A percentile compares a stretch with the other conserved stretches of the same genome.
Evolutionary conservation across 352 stramenopile genomes (phyloP).

Genomic region (Phytophthora vignae): DNA sequence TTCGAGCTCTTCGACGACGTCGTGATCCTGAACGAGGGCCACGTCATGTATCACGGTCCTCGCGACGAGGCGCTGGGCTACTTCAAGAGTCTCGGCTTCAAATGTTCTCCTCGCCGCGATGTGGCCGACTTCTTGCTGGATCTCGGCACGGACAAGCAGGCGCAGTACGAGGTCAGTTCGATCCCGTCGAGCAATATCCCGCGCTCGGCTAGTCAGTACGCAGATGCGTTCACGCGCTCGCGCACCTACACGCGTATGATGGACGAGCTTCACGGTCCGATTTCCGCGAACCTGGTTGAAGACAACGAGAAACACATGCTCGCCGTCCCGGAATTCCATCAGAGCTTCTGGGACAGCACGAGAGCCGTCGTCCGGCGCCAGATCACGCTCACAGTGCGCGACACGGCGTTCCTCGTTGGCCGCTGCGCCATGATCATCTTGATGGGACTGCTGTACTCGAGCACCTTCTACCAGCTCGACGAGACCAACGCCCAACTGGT

Average conservation of each 20-base stretch:
- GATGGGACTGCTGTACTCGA: conserved; percentile 49
- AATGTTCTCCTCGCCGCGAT: conserved; percentile 6
- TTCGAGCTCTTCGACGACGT: conserved; percentile 94
- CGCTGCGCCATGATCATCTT: conserved; percentile 43
- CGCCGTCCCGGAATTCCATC: conserved; percentile 45
- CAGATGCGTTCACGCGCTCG: conserved; percentile 25
- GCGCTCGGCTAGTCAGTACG: conserved; percentile 36
- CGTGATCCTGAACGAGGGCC: conserved; percentile 91
- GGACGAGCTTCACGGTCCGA: conserved; percentile 16
- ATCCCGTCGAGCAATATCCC: conserved; percentile 4
- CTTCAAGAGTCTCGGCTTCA: conserved; percentile 71
- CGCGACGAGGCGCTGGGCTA: conserved; percentile 54
- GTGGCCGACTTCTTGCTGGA: conserved; percentile 12
- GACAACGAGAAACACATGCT: conserved; percentile 86
- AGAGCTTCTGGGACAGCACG: conserved; percentile 29
- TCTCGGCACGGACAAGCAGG: conserved; percentile 29
- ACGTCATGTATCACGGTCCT: conserved; percentile 89
- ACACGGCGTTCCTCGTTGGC: conserved; percentile 41
- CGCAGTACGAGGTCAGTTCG: conserved; percentile 36
- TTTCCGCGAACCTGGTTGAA: conserved; percentile 15
- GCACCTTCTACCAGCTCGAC: conserved; percentile 52
- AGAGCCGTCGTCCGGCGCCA: conserved; percentile 48
- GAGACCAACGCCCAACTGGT: conserved; percentile 37
- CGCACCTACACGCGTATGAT: conserved; percentile 22
- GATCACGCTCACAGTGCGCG: conserved; percentile 43